Percentiles rank a stretch among this genome's conserved stretches.
Evolutionary conservation across 2,329 filamentous ascomycete genomes (phyloP).

Genomic region (Clonostachys rhizophaga): DNA sequence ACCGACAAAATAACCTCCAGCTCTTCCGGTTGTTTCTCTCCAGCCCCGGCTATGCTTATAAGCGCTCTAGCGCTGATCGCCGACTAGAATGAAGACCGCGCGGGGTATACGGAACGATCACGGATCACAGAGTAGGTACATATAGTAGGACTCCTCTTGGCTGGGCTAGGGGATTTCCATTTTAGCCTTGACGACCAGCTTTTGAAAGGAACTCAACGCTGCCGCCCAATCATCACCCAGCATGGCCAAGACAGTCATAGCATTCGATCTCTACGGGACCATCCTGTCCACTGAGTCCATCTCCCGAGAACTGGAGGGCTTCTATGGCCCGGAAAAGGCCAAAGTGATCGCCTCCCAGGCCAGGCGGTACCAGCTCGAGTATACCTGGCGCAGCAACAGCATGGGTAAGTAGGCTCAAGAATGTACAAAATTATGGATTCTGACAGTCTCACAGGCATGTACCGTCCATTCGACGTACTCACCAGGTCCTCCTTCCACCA

Average conservation of each 20-base stretch:
- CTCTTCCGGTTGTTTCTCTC: too few relatives aligned
- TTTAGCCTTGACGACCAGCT: too few relatives aligned
- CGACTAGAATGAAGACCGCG: too few relatives aligned
- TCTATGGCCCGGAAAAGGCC: conserved; percentile 55
- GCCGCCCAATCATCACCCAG: not conserved
- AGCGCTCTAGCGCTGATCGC: too few relatives aligned
- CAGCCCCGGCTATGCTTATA: too few relatives aligned
- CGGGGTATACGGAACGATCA: too few relatives aligned
- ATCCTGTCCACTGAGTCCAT: conserved; percentile 70
- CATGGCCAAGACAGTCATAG: conserved; percentile 42
- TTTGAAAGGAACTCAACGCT: too few relatives aligned
- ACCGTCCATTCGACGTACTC: conserved; percentile 49
- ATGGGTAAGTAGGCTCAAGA: conserved; percentile 49
- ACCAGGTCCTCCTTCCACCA: conserved; percentile 59
- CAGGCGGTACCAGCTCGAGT: conserved; percentile 70
- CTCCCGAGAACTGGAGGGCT: conserved; percentile 46
- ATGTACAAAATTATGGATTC: not conserved
- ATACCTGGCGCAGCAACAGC: conserved; percentile 71
- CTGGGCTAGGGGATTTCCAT: too few relatives aligned
- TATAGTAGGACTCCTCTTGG: too few relatives aligned
- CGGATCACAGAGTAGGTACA: too few relatives aligned
- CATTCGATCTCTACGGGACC: conserved; percentile 74
- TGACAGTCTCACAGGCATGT: conserved; percentile 33
- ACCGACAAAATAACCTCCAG: too few relatives aligned
- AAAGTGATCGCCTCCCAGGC: conserved; percentile 54